Evolutionary conservation across 1,139 yeast genomes (phyloP).

Genomic region (Candida gigantensis): DNA sequence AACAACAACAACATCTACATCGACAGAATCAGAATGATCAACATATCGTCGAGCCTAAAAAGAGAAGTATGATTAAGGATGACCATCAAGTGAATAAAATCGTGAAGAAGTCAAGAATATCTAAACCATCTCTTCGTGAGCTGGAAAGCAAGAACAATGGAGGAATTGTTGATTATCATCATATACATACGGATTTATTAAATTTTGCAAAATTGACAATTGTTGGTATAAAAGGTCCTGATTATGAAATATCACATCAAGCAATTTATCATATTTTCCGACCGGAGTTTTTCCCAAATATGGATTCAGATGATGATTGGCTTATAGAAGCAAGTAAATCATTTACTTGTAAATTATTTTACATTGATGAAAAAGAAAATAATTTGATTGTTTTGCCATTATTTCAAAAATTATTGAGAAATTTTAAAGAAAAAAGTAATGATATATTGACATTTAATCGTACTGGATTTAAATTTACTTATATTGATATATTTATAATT

Average conservation of each 20-base stretch:
- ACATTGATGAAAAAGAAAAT: conserved; percentile 11
- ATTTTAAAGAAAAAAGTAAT: conserved; percentile 16
- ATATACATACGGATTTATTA: conserved; percentile 39
- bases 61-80: too few relatives aligned
- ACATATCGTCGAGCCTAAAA: too few relatives aligned
- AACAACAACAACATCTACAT: too few relatives aligned
- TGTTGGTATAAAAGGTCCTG: conserved; percentile 44
- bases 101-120: not conserved
- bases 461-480: conserved; percentile 20
- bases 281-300: conserved; percentile 48
- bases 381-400: conserved; percentile 18
- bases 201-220: conserved; percentile 44
- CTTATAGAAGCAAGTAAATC: conserved; percentile 26
- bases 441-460: conserved; percentile 26
- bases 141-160: not conserved
- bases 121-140: not conserved
- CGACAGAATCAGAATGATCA: too few relatives aligned
- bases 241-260: conserved; percentile 41
- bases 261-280: conserved; percentile 49
- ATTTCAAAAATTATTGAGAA: conserved; percentile 21
- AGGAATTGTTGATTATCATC: not conserved
- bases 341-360: conserved; percentile 18
- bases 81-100: too few relatives aligned
- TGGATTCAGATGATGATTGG: conserved; percentile 50
- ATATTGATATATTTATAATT: conserved; percentile 31